Conservation (phyloP, 148 eudicot genomes). For the Camellia sinensis region DNA sequence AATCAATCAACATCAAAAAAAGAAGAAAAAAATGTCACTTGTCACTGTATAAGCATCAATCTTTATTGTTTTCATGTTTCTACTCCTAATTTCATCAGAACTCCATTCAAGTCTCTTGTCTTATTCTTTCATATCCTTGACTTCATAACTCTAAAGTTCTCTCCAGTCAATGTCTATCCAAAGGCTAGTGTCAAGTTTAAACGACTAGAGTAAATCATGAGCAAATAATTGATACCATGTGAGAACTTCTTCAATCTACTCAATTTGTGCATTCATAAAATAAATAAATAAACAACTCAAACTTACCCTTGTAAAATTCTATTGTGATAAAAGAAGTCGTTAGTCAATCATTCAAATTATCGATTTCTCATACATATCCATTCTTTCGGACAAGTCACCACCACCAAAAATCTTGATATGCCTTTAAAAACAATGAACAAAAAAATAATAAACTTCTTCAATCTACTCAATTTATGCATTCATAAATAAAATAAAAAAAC, state of each 20-base stretch:
- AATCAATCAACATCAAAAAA: neutral
- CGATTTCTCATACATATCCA: neutral
- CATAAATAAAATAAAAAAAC: too few species aligned
- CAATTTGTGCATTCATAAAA: neutral
- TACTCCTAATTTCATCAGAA: neutral
- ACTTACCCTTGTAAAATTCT: too few species aligned
- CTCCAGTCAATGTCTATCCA: neutral
- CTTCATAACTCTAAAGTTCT: neutral
- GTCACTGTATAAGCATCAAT: neutral
- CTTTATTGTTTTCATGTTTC: neutral
- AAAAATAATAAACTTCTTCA: too few species aligned
- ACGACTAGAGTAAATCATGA: too few species aligned
- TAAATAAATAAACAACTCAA: too few species aligned
- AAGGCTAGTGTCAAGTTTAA: neutral
- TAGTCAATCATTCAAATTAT: neutral
- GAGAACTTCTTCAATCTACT: neutral
- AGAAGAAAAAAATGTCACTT: neutral
- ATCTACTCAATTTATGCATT: too few species aligned
- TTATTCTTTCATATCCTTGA: neutral
- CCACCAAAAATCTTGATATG: neutral
- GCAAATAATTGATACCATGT: too few species aligned
- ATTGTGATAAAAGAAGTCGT: too few species aligned
- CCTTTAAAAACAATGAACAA: neutral
- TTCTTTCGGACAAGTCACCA: neutral
- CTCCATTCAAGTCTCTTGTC: neutral